These are phyloP conservation scores for Corymbia maculata DNA, from an alignment of 345 rosid species.

Conservation along the genomic window DNA sequence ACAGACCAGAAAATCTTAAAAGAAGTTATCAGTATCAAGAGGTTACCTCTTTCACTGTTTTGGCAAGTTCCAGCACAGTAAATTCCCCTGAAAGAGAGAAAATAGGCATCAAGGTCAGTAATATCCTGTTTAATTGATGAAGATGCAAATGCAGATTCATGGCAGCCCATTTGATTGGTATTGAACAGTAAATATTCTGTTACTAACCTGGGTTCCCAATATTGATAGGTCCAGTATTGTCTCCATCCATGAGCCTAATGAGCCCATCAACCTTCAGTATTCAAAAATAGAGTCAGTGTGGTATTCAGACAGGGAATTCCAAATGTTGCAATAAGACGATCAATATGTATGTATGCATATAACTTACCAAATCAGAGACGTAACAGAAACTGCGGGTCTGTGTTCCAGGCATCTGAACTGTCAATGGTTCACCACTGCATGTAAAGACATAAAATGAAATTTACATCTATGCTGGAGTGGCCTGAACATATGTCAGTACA, in stretches of 20 bases:
- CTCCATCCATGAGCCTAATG: constrained; percentile 93
- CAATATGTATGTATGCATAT: neutral
- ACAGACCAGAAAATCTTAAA: neutral
- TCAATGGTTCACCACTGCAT: constrained; percentile 75
- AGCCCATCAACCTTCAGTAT: constrained; percentile 75
- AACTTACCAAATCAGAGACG: constrained; percentile 84
- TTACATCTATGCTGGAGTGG: neutral
- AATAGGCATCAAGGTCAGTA: neutral
- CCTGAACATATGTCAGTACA: neutral
- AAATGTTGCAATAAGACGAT: neutral
- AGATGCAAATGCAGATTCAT: neutral
- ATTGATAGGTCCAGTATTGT: constrained; percentile 92
- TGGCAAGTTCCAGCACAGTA: constrained; percentile 85
- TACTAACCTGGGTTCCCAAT: constrained; percentile 87
- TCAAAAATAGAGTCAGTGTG: neutral
- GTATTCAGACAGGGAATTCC: neutral
- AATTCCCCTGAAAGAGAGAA: constrained; percentile 50
- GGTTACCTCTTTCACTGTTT: constrained; percentile 82
- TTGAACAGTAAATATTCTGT: neutral
- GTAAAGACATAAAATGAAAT: neutral
- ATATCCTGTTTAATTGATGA: neutral
- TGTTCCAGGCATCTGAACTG: constrained; percentile 92
- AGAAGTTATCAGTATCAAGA: neutral
- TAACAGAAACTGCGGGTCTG: constrained; percentile 98
- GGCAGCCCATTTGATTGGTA: neutral